These are phyloP conservation scores for Cyberlindnera mycetangii DNA, from an alignment of 805 yeast genomes.

Conservation along the genomic window DNA sequence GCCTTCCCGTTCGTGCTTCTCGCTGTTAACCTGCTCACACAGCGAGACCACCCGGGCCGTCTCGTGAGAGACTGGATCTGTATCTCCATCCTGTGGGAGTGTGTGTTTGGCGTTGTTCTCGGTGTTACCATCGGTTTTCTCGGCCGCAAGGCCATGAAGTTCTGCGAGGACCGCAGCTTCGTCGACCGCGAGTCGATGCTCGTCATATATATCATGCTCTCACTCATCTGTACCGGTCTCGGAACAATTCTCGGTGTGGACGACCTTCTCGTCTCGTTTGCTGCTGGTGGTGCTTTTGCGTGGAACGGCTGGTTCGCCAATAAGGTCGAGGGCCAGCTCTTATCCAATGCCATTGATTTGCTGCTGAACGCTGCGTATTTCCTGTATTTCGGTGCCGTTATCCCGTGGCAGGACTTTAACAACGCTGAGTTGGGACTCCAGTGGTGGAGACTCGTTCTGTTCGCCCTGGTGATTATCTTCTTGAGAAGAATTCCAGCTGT, in stretches of 20 bases:
- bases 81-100: slow-evolving; percentile 74
- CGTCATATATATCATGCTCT: slow-evolving; percentile 76
- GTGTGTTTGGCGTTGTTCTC: slow-evolving; percentile 70
- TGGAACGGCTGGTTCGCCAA: slow-evolving; percentile 90
- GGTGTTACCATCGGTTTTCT: slow-evolving; percentile 70
- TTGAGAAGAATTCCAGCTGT: slow-evolving; percentile 83
- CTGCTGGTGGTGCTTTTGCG: slow-evolving; percentile 90
- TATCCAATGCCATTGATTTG: slow-evolving; percentile 83
- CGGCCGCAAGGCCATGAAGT: slow-evolving; percentile 67
- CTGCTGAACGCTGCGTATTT: slow-evolving; percentile 80
- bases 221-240: slow-evolving; percentile 83
- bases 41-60: slow-evolving; percentile 59
- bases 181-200: slow-evolving; percentile 87
- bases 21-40: slow-evolving; percentile 63
- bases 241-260: slow-evolving; percentile 87
- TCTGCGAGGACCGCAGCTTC: slow-evolving; percentile 62
- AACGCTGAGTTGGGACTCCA: slow-evolving; percentile 55
- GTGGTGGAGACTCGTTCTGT: slow-evolving; percentile 75
- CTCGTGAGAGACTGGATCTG: slow-evolving; percentile 79
- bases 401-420: slow-evolving; percentile 84
- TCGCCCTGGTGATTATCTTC: slow-evolving; percentile 70
- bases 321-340: slow-evolving; percentile 79
- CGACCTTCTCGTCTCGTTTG: slow-evolving; percentile 82
- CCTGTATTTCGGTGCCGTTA: slow-evolving; percentile 86
- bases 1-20: slow-evolving; percentile 85